phyloP scores from a whole-genome alignment of 2,329 filamentous ascomycete genomes.

The Apiospora phragmitis region DNA sequence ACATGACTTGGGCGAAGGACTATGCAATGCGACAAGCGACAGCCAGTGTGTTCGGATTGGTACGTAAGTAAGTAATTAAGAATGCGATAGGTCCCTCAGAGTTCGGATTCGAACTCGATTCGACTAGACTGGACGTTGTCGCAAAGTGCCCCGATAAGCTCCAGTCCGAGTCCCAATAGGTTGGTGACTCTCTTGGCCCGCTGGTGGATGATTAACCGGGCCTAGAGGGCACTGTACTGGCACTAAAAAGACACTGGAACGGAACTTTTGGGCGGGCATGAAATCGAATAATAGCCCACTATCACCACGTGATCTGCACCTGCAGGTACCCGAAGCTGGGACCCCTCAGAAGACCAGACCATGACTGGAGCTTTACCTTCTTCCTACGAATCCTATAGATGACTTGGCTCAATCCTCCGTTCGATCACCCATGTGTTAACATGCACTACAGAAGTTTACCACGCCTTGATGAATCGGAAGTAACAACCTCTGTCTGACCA shows the following conservation, averaged over 20 bases:
- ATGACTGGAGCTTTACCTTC: not conserved
- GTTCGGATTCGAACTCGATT: not conserved
- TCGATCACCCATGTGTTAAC: not conserved
- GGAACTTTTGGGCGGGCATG: not conserved
- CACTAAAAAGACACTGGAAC: not conserved
- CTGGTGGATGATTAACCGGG: not conserved
- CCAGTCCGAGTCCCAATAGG: not conserved
- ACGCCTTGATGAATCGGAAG: not conserved
- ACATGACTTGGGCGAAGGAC: not conserved
- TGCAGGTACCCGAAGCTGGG: not conserved
- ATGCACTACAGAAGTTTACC: not conserved
- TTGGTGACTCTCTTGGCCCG: not conserved
- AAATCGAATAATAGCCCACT: not conserved
- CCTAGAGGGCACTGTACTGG: not conserved
- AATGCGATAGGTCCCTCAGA: not conserved
- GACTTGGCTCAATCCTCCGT: not conserved
- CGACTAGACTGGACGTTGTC: not conserved
- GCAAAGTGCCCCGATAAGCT: constrained; percentile 6
- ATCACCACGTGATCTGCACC: constrained; percentile 4
- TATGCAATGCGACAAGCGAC: constrained; percentile 5
- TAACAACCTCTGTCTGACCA: not conserved
- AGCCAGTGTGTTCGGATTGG: not conserved
- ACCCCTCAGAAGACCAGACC: not conserved
- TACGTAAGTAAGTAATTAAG: not conserved
- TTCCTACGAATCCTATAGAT: not conserved